Evolutionary conservation across 371 early-diverging fungal species (phyloP), one percentile per base, ranked within the genome.

Genomic region (Fennellomyces sp.): DNA sequence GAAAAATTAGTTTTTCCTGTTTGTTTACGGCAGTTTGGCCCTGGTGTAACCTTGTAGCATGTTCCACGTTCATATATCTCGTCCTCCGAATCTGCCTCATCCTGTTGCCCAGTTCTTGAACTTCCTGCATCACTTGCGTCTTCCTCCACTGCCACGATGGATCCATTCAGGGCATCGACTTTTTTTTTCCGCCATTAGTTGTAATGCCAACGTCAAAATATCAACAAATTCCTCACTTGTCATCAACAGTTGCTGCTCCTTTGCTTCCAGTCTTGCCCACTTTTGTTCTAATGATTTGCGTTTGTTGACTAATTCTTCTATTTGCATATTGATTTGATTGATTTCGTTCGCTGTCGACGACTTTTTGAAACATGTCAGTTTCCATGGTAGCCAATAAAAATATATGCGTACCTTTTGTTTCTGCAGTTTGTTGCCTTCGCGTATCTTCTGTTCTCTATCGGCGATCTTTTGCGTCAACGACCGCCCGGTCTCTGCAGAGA

Each of bases 251-350:
- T 83, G 81, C 25, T 82, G 81, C 54, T 90, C 87, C 49, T 84
- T 76, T 42, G 73, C 73, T 36, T 82, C 80, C 17, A 85, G 66
- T 50, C 74, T 83, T 30, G 81, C 74, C 67, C 87, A 76, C 63
- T 83, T 82, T 27, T 67, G 71, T 41, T 73, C 80, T 31, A 89
- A 61, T 25, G 73, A 63, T 27, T 78, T 74, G 39, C 85, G 83
- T 54, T 82, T 75, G 19, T 72, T 73, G 7, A 73, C 56, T 47
- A 89, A 58, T 28, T 85, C 82, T 21, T 78, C 80, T 13, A 88
- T 75, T 62, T 86, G 75, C 28, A 78, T 61, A 52, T 84, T 82
- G n/a, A 89, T 80, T 56, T 88, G 87, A 10, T 69, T 71, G 27
- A 91, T 77, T 63, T 90, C 88, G 57, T 82, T 80, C 7, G 65